Evolutionary conservation across 805 yeast species (phyloP).

Genomic region (Zygosaccharomyces pseudorouxii): DNA sequence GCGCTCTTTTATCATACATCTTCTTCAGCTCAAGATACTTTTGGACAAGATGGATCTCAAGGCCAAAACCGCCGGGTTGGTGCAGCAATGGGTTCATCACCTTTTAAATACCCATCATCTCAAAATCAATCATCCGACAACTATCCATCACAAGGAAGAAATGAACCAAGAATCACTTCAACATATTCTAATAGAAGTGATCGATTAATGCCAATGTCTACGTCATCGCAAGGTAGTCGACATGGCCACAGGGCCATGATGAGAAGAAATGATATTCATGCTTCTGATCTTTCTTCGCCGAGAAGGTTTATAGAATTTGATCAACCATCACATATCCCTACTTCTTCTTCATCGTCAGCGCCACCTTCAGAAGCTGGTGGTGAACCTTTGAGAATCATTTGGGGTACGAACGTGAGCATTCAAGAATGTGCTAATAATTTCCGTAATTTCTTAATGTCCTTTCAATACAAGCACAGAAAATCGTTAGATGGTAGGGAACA

Average conservation of each 20-base stretch:
- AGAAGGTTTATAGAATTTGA: slow-evolving; percentile 55
- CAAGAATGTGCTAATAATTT: slow-evolving; percentile 79
- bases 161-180: slow-evolving; percentile 31
- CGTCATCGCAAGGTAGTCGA: slow-evolving; percentile 32
- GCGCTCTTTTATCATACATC: slow-evolving; percentile 34
- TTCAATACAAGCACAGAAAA: slow-evolving; percentile 71
- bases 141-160: slow-evolving; percentile 15
- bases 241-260: slow-evolving; percentile 44
- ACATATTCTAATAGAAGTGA: slow-evolving; percentile 45
- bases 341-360: slow-evolving; percentile 29
- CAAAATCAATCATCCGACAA: slow-evolving; percentile 30
- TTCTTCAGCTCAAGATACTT: slow-evolving; percentile 31
- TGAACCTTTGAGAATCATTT: slow-evolving; percentile 85
- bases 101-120: slow-evolving; percentile 42
- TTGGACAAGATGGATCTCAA: slow-evolving; percentile 22
- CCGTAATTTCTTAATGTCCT: slow-evolving; percentile 77
- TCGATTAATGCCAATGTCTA: slow-evolving; percentile 24
- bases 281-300: slow-evolving; percentile 70
- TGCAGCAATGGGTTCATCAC: slow-evolving; percentile 40
- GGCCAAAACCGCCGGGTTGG: slow-evolving; percentile 10
- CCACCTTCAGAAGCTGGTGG: slow-evolving; percentile 38
- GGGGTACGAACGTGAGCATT: slow-evolving; percentile 98
- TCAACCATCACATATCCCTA: slow-evolving; percentile 28
- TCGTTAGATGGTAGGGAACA: slow-evolving; percentile 37
- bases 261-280: slow-evolving; percentile 74